Evolutionary conservation across 2,329 filamentous ascomycete genomes (phyloP), one percentile per base, ranked within the genome.

Genomic region (Rhytidhysteron rufulum): DNA sequence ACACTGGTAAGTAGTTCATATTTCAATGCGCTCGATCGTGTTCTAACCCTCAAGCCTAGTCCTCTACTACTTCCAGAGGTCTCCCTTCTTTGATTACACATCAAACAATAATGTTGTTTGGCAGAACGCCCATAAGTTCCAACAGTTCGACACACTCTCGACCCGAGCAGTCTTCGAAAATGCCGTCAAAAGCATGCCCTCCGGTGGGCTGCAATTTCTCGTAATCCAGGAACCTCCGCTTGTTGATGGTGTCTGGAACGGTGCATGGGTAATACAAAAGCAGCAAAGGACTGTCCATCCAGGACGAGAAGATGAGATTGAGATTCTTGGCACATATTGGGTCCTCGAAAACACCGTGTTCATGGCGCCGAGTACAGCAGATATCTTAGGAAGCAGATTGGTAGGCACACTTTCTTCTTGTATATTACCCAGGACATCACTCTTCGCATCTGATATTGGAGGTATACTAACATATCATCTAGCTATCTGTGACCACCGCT

Each of bases 21-120:
- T 18, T 21, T 30, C 33, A 39, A 10, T n/a, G 22, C 34, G 9
- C 9, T 4, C 25, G n/a, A 8, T 29, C 25, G 9, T 9, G 8
- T 29, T 29, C 25, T 9, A 8, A 11, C 21, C 10, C 10, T 22
- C 21, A 30, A 33, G 17, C 31, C 31, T 37, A 78, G 71, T 83
- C 31, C 72, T 82, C 40, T 78, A 76, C 54, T 83, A 83, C 61
- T 81, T 84, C 56, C 70, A 71, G 41, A 70, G 76, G 49, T 80
- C 78, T 2, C 78, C 77, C n/a, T 83, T 81, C 67, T 82, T 80
- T 59, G 80, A 83, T 45, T 62, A 67, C 18, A 73, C 70, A 11
- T 79, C 75, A 44, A 82, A 82, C 60, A 83, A 83, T 62, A 54
- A 50, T 40, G 73, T 74, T 46, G 69, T 77, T 8, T 63, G 75